Evolutionary conservation across 2,329 filamentous ascomycete species (phyloP), one percentile per base, ranked within the genome.

Genomic region (Bipolaris sorokiniana): DNA sequence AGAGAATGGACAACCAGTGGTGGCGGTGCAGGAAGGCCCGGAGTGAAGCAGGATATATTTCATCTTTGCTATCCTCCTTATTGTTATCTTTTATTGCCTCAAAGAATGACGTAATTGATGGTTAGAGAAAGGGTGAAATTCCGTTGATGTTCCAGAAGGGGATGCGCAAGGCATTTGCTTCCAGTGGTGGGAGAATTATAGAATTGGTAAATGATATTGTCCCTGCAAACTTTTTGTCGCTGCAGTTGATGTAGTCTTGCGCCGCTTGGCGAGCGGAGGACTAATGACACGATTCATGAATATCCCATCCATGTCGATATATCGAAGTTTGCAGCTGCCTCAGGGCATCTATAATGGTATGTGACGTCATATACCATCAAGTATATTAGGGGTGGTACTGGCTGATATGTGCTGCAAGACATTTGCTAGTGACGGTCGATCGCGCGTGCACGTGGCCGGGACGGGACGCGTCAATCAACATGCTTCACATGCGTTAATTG

Each of bases 111-210:
- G 74, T 77, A 31, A 82, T 79, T 2, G 75, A 57, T 52, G 78
- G 69, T 44, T 77, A 73, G 1, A 73, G 47, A 45, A 82, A 79
- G 0, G 80, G 78, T 4, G 64, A 61, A 37, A 82, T 79, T 50
- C 80, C 79, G 60, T 82, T 81, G 62, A 82, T 69, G 62, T 82
- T 82, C 81, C 80, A 82, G 9, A 78, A 78, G 65, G 78, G 80
- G 26, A 82, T 73, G 5, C 68, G 67, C 10, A 81, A 62, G 7
- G 52, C 48, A 34, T 65, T 41, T n/a, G 46, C 11, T 11, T 55
- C 26, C 16, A 57, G 36, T 28, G 40, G 28, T 23, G 61, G 55
- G 9, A 58, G 46, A 18, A 23, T 23, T 45, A 48, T 28, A 47
- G 54, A 49, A 20, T 52, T 23, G n/a, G 13, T 20, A 16, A 11